Base-by-base conservation (phyloP, 495 filamentous ascomycete genomes). In the Peziza echinospora region DNA sequence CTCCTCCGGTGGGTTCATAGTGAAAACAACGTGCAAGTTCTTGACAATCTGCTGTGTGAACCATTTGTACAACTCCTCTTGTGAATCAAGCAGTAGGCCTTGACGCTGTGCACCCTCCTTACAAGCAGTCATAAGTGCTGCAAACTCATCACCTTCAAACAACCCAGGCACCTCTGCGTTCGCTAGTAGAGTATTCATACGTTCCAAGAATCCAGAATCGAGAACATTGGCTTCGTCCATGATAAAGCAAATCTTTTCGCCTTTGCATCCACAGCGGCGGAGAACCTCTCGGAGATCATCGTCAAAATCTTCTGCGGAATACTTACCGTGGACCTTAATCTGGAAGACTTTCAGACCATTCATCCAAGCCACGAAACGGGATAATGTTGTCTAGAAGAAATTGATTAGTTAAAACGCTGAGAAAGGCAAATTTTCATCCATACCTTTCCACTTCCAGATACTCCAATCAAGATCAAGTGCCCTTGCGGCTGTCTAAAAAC, bases 211-310 rank as follows among this genome's bases (percentile, higher is more conserved):
- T 26, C 87, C 89, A 13, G 89, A 99, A 57, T 99, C 89, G 2
- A 99, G 73, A 17, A 99, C 89, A 56, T 99, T 99, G 5, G 85
- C 80, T 67, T 99, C 89, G 55, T 99, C 89, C 89, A 99, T 93
- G 64, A 99, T 91, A 65, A 99, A 99, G 67, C 91, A 96, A 34
- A 99, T 91, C 69, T 94, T 99, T 61, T 99, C 89, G 26, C 89
- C 89, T 64, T 91, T 94, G 67, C 91, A 96, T 43, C 89, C 89
- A 51, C 81, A 86, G 41, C 89, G 73, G 47, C 91, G 81, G 17
- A 99, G 75, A 10, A 99, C 86, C 58, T 83, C 87, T 45, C 91
- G 71, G 7, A 99, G 67, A 63, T 99, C 89, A 41, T 99, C 91
- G 59, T 99, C 89, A 60, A 99, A 99, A 64, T 99, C 89, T 61